phyloP scores from a whole-genome alignment of 805 yeast species.

The Cyberlindnera euphorbiiphila region DNA sequence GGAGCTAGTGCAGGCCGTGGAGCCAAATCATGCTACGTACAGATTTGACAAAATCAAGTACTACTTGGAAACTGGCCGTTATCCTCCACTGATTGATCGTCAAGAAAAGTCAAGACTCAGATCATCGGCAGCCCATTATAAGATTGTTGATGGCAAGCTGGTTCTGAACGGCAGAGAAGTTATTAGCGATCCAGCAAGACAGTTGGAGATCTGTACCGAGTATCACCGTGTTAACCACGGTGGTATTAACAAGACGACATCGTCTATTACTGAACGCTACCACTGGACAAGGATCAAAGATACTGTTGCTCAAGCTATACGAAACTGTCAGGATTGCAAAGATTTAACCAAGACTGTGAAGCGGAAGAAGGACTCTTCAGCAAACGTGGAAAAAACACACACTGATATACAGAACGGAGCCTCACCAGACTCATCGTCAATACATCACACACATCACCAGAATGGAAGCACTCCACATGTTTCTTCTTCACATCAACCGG shows the following conservation, averaged over 20 bases:
- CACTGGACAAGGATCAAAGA: conserved; percentile 92
- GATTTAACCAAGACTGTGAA: conserved; percentile 21
- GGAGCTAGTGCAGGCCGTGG: conserved; percentile 53
- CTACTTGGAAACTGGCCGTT: conserved; percentile 78
- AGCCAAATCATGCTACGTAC: conserved; percentile 44
- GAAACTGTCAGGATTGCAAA: conserved; percentile 67
- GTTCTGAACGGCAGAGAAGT: conserved; percentile 79
- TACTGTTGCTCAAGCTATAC: conserved; percentile 75
- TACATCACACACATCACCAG: conserved; percentile 4
- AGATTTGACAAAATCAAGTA: conserved; percentile 69
- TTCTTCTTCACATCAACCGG: conserved; percentile 6
- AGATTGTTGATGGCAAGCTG: conserved; percentile 65
- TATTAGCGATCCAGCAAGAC: conserved; percentile 70
- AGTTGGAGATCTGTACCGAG: conserved; percentile 67
- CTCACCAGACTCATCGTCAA: conserved; percentile 3
- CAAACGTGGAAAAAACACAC: conserved; percentile 2
- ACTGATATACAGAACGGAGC: conserved; percentile 1
- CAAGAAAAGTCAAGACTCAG: conserved; percentile 86
- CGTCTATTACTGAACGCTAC: conserved; percentile 70
- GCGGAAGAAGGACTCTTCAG: conserved; percentile 15
- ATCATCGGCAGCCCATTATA: conserved; percentile 73
- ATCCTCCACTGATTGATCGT: conserved; percentile 79
- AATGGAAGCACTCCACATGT: not conserved
- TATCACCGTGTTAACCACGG: conserved; percentile 69
- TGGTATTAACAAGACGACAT: conserved; percentile 86